A percentile compares a stretch with the other conserved stretches of the same genome.
Conservation (phyloP, 73 alveolate genomes). For the Symbiodinium natans region DNA sequence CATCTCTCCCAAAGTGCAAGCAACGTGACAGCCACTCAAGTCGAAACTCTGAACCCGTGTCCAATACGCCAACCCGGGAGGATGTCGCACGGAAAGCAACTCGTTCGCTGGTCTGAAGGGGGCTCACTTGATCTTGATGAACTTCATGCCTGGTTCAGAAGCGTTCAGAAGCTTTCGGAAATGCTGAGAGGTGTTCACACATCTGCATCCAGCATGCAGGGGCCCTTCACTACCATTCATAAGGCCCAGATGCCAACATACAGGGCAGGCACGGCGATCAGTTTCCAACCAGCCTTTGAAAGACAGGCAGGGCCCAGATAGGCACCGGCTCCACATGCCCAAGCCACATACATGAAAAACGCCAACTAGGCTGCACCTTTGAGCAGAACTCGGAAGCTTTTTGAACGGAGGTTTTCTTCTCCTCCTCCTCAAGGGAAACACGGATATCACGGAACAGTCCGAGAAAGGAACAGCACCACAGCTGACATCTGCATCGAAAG, state of each 20-base stretch:
- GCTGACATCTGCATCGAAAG: too few species aligned
- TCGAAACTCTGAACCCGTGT: too few species aligned
- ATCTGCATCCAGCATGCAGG: not conserved
- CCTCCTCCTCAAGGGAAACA: not conserved
- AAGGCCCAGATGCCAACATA: not conserved
- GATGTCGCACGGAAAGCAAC: not conserved
- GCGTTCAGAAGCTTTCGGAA: too few species aligned
- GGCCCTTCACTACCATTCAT: not conserved
- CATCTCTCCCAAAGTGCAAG: not conserved
- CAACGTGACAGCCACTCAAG: too few species aligned
- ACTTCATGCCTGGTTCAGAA: not conserved
- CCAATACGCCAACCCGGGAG: too few species aligned
- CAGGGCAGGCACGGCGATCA: constrained; percentile 9
- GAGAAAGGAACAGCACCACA: not conserved
- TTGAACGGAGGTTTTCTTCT: constrained; percentile 15
- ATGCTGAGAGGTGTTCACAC: too few species aligned
- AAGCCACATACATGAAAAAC: not conserved
- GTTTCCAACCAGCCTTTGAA: constrained; percentile 14
- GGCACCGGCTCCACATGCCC: not conserved
- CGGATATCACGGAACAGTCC: not conserved
- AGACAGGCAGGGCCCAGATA: not conserved
- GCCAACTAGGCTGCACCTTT: not conserved
- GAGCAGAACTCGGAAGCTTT: constrained; percentile 22
- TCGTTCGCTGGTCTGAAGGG: not conserved
- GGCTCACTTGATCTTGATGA: not conserved